phyloP scores from a whole-genome alignment of 768 basidiomycete species.

The Steccherinum ochraceum region DNA sequence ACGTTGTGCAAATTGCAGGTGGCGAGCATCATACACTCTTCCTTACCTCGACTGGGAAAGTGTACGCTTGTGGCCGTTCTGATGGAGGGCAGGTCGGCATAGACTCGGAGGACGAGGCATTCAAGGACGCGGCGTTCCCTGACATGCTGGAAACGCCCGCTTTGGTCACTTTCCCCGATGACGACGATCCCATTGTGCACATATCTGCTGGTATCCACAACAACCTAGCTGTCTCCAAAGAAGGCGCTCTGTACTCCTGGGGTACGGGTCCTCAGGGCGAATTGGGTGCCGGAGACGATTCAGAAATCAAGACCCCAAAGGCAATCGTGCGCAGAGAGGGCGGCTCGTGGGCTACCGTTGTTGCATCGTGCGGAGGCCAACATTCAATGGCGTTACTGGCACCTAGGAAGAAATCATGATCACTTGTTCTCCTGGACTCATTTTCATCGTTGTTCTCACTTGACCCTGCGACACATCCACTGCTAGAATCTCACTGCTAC shows the following conservation, averaged over 20 bases:
- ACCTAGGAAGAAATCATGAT: constrained; percentile 47
- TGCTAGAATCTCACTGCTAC: background rate
- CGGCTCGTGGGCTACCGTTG: constrained; percentile 58
- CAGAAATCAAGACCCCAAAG: constrained; percentile 57
- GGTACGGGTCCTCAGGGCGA: constrained; percentile 76
- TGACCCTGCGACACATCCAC: background rate
- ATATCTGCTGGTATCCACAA: constrained; percentile 68
- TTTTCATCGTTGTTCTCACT: background rate
- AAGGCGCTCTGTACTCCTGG: constrained; percentile 70
- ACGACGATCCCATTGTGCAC: constrained; percentile 56
- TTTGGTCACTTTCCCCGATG: constrained; percentile 56
- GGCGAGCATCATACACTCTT: constrained; percentile 92
- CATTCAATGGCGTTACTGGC: constrained; percentile 69
- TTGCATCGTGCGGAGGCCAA: constrained; percentile 73
- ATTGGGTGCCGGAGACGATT: constrained; percentile 50
- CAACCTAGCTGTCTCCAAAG: constrained; percentile 62
- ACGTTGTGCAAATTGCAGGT: constrained; percentile 66
- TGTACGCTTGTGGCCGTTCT: constrained; percentile 82
- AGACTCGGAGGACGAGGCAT: constrained; percentile 60
- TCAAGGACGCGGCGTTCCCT: constrained; percentile 41
- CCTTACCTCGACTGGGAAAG: constrained; percentile 73
- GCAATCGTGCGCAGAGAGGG: constrained; percentile 69
- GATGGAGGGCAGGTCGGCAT: constrained; percentile 84
- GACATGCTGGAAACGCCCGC: constrained; percentile 65
- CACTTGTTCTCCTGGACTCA: background rate